Percentiles rank a stretch among this genome's conserved stretches.
Evolutionary conservation across 2,329 filamentous ascomycete species (phyloP).

Genomic region (Amauroascus verrucosus): DNA sequence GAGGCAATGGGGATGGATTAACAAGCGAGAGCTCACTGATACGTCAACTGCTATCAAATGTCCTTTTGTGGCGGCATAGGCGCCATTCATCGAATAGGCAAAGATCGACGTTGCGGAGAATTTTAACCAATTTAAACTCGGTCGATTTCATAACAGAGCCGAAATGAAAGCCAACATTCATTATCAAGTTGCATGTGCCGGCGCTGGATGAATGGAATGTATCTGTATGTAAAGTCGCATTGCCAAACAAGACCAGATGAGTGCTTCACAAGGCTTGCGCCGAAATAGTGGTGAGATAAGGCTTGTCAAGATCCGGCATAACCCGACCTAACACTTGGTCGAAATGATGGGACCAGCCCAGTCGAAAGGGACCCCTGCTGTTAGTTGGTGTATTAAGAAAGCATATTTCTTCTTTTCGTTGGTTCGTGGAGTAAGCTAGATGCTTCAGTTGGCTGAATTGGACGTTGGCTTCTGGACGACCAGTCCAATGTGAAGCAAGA

Average conservation of each 20-base stretch:
- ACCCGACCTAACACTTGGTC: neutral
- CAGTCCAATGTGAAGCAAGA: neutral
- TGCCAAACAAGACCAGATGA: neutral
- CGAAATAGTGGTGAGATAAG: neutral
- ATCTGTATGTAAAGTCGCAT: neutral
- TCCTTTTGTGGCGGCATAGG: neutral
- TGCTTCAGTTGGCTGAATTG: neutral
- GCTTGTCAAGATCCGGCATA: neutral
- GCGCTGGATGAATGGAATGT: neutral
- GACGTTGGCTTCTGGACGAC: neutral
- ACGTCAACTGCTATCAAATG: too few species aligned
- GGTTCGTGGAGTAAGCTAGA: neutral
- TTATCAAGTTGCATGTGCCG: neutral
- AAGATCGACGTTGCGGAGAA: conserved; percentile 11
- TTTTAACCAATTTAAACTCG: conserved; percentile 4
- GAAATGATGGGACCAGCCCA: neutral
- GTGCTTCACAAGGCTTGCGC: neutral
- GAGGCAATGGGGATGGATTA: too few species aligned
- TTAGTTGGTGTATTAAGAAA: conserved; percentile 3
- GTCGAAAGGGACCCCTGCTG: neutral
- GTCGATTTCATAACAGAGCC: neutral
- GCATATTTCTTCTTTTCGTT: neutral
- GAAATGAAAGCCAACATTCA: neutral
- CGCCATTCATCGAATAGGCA: conserved; percentile 7
- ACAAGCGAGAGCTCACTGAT: too few species aligned